A percentile compares a stretch with the other conserved stretches of the same genome.
Evolutionary conservation across 1,284 basidiomycete species (phyloP).

Genomic region (Paramarasmius palmivorus): DNA sequence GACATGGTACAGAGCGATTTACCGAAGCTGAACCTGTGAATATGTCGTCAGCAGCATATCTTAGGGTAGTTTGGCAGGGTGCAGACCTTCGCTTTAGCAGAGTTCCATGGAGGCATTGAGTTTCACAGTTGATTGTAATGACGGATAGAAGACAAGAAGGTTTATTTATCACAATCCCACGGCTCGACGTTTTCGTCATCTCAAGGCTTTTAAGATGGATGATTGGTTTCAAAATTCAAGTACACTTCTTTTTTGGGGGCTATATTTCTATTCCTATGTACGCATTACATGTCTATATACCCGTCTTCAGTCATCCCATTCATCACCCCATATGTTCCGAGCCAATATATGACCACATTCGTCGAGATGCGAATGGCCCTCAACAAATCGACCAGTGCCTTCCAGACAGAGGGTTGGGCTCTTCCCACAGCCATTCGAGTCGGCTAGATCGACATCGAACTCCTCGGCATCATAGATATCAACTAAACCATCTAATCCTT

Average conservation of each 20-base stretch:
- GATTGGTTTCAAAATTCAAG: too few species aligned
- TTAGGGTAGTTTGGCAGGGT: neutral
- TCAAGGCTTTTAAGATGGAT: too few species aligned
- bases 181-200: too few species aligned
- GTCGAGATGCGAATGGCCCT: neutral
- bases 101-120: constrained; percentile 68
- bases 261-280: too few species aligned
- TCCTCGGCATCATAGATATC: constrained; percentile 37
- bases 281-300: neutral
- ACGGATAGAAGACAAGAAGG: too few species aligned
- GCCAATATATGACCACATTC: neutral
- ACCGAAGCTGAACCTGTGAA: constrained; percentile 68
- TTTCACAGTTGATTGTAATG: neutral
- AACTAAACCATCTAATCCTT: constrained; percentile 48
- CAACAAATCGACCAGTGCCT: constrained; percentile 24
- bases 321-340: neutral
- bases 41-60: constrained; percentile 1
- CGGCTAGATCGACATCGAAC: constrained; percentile 28
- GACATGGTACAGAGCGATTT: constrained; percentile 15
- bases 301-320: neutral
- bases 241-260: too few species aligned
- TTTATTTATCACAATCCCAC: too few species aligned
- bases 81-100: constrained; percentile 69
- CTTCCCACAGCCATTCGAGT: constrained; percentile 14
- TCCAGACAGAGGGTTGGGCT: constrained; percentile 51